Evolutionary conservation across 1,139 yeast genomes (phyloP).

Genomic region (Blastobotrys buckinghamii): DNA sequence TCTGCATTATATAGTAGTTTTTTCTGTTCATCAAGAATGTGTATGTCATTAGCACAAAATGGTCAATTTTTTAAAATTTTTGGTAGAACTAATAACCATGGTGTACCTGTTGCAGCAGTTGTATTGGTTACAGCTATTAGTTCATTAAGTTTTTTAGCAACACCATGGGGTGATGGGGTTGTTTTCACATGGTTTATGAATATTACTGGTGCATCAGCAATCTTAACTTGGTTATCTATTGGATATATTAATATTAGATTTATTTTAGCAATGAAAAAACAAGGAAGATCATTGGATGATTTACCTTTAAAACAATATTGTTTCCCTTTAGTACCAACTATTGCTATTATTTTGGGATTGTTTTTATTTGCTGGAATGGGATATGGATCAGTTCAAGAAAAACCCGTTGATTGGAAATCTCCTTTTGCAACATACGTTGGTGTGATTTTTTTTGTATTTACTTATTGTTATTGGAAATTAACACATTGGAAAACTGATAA

Average conservation of each 20-base stretch:
- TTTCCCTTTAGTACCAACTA: slow-evolving; percentile 41
- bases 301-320: slow-evolving; percentile 41
- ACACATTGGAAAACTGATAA: slow-evolving; percentile 26
- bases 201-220: slow-evolving; percentile 47
- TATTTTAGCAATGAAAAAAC: slow-evolving; percentile 40
- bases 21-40: slow-evolving; percentile 50
- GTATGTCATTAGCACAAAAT: slow-evolving; percentile 49
- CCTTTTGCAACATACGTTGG: slow-evolving; percentile 27
- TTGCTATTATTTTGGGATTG: slow-evolving; percentile 23
- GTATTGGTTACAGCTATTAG: slow-evolving; percentile 41
- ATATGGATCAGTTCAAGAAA: slow-evolving; percentile 40
- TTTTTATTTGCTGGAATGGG: slow-evolving; percentile 29
- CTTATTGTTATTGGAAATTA: slow-evolving; percentile 24
- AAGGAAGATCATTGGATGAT: slow-evolving; percentile 33
- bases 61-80: slow-evolving; percentile 43
- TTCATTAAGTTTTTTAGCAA: slow-evolving; percentile 39
- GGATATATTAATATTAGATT: slow-evolving; percentile 46
- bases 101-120: slow-evolving; percentile 48
- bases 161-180: slow-evolving; percentile 35
- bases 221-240: slow-evolving; percentile 49
- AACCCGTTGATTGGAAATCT: slow-evolving; percentile 30
- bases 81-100: slow-evolving; percentile 45
- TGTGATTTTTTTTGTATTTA: slow-evolving; percentile 21
- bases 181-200: slow-evolving; percentile 53
- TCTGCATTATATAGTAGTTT: slow-evolving; percentile 54